Conservation (phyloP, 495 filamentous ascomycete genomes). For the Podospora bellae-mahoneyi region DNA sequence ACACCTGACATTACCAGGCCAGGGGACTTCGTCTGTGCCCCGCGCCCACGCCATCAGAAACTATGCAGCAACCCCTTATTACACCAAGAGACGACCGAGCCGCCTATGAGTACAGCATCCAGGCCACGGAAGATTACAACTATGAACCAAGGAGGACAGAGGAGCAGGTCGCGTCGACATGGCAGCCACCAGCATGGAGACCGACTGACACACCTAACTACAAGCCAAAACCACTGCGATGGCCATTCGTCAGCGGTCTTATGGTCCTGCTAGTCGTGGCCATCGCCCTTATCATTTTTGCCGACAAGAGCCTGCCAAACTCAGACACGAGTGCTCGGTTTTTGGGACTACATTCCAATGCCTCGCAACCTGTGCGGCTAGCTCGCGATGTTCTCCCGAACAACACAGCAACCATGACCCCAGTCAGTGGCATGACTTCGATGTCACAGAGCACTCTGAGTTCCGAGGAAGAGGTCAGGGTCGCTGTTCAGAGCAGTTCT, state of each 20-base stretch:
- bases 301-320: conserved; percentile 31
- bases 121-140: conserved; percentile 29
- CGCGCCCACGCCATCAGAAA: neutral
- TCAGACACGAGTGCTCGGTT: conserved; percentile 29
- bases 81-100: conserved; percentile 16
- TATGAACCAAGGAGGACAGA: conserved; percentile 8
- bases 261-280: conserved; percentile 27
- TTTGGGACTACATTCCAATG: conserved; percentile 19
- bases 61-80: conserved; percentile 25
- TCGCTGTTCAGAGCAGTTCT: neutral
- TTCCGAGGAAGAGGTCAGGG: neutral
- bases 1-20: neutral
- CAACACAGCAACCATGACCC: neutral
- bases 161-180: neutral
- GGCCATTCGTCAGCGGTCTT: conserved; percentile 33
- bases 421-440: neutral
- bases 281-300: conserved; percentile 31
- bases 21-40: conserved; percentile 3
- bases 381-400: conserved; percentile 2
- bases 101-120: conserved; percentile 28
- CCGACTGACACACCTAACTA: conserved; percentile 25
- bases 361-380: conserved; percentile 9
- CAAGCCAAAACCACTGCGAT: conserved; percentile 33
- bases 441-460: neutral
- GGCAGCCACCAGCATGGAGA: conserved; percentile 13